Base-by-base conservation (phyloP, 2,329 filamentous ascomycete species). In the Lasiodiplodia theobromae region DNA sequence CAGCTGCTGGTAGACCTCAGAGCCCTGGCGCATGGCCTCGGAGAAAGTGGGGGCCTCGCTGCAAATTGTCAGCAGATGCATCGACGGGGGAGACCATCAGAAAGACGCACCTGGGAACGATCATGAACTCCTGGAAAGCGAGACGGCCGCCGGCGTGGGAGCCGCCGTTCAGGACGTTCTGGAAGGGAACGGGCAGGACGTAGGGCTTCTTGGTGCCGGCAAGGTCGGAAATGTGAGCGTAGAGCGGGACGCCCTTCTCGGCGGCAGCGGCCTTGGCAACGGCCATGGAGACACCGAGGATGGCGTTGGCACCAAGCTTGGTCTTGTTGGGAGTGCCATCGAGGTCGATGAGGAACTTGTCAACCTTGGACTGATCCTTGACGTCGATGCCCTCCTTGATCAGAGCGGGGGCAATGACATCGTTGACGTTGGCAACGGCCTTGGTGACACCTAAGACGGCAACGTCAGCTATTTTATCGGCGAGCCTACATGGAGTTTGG, bases 1-100 rank as follows among this genome's bases (percentile, higher is more conserved):
- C 78, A 99, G 92, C 85, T 92, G 92, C 85, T 98, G 95, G 91
- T 99, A 99, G 78, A 97, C 94, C 86, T 99, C 96, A 77, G 95
- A 85, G 83, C 96, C 96, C 85, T 97, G 93, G 82, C 95, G 94
- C 86, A 99, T 91, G 80, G 91, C 96, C 88, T 99, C 96, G 76
- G 91, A 89, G 90, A 99, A 99, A 72, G 92, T 91, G 71, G 94
- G 91, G 74, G 96, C 96, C 72, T 89, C 87, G 75, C 91, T 93
- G 70, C 71, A 12, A n/a, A 4, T 37, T 18, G 57, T 68, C 12
- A 68, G 66, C 47, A 31, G 21, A 53, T 8, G 8, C 11, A 14
- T 11, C 37, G 23, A 18, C 11, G 23, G 18, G 34, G 7, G 21
- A 14, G 11, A 7, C 5, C 18, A 6, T 23, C 38, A 18, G 65